Base-by-base conservation (phyloP, 2,329 filamentous ascomycete species). In the Stemphylium beticola region DNA sequence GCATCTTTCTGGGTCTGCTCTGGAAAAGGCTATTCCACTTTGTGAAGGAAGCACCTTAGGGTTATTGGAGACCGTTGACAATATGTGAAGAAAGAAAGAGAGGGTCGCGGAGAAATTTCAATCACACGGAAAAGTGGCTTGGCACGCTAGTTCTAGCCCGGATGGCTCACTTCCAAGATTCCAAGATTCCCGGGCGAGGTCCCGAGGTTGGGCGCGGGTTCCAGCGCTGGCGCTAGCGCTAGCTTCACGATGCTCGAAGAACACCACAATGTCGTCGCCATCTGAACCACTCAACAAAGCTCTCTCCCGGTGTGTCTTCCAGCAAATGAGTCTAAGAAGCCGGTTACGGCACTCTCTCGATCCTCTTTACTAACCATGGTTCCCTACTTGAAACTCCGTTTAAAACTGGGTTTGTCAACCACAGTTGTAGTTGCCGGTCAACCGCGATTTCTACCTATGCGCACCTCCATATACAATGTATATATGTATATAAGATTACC, bases 1-100 rank as follows among this genome's bases (percentile, higher is more conserved):
- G 65, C 65, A 47, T 74, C 66, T 37, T 43, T 75, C 71, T 75
- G 55, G 73, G 73, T 74, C 65, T 68, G 58, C 65, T 62, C 64
- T 58, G 60, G 59, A 67, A 68, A 62, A 65, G 62, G 66, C 56
- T 54, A 65, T 63, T 67, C 65, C 65, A 71, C 64, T 45, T 45
- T 42, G 52, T 47, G 60, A 40, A 54, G 61, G 61, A 67, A 55
- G 60, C 57, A 64, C 69, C 65, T 66, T 62, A 61, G 54, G 61
- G 55, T 63, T 63, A 62, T 57, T 58, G 61, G 57, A 66, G 65
- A 68, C 59, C 64, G 61, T 58, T 45, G 59, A 68, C 55, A 68
- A 71, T 71, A 68, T 68, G 65, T 66, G 61, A 66, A 53, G 62
- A 66, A 52, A 55, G 60, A 55, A 63, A 61, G 50, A 51, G 24